A percentile compares a stretch with the other conserved stretches of the same genome.
These are phyloP conservation scores for Geotrichum candidum DNA, from an alignment of 1,139 yeast species.

Conservation along the genomic window DNA sequence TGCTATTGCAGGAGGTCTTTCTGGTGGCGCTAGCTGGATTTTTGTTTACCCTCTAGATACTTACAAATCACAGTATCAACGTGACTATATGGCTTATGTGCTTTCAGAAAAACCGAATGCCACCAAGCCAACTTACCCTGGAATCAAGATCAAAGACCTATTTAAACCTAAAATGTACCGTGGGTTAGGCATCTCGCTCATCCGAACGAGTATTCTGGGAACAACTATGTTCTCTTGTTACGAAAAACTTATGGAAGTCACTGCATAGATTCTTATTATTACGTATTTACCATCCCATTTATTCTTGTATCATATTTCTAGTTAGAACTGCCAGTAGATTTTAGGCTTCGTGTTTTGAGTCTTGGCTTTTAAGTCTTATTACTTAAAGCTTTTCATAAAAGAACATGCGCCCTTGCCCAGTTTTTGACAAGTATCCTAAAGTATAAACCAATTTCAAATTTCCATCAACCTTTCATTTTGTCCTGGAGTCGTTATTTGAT, in stretches of 20 bases:
- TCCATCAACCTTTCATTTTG: neutral
- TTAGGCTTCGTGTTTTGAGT: neutral
- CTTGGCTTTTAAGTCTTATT: neutral
- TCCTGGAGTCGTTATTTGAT: neutral
- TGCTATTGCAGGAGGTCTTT: constrained; percentile 69
- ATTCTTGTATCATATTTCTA: neutral
- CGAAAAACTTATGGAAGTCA: constrained; percentile 44
- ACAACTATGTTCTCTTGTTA: constrained; percentile 69
- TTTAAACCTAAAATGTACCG: constrained; percentile 50
- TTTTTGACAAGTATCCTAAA: neutral
- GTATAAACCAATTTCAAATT: neutral
- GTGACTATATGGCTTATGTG: constrained; percentile 60
- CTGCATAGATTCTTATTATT: constrained; percentile 12
- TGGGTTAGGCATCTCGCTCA: constrained; percentile 69
- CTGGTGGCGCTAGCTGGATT: constrained; percentile 72
- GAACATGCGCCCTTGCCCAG: neutral
- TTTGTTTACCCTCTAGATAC: constrained; percentile 77
- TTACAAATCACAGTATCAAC: constrained; percentile 64
- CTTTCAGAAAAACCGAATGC: constrained; percentile 36
- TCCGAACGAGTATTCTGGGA: constrained; percentile 66
- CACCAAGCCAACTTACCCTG: constrained; percentile 23
- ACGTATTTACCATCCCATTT: neutral
- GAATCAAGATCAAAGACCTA: constrained; percentile 22
- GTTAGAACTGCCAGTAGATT: neutral
- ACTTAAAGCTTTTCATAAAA: neutral